Percentiles rank a stretch among this genome's conserved stretches.
Conservation (phyloP, 371 early-diverging fungal genomes). For the Phascolomyces articulosus region DNA sequence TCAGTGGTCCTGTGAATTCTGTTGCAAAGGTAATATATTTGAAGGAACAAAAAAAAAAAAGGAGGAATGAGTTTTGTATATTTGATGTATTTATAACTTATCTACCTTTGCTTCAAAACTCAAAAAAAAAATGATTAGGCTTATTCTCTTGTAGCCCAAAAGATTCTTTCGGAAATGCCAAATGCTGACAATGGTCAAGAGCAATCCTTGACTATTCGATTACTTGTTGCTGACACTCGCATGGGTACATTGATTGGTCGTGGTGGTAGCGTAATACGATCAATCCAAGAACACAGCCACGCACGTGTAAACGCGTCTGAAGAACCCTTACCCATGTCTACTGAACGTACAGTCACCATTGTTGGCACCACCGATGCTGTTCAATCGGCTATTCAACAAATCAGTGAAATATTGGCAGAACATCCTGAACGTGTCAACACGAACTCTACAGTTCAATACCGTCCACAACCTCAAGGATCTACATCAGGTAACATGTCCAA, state of each 20-base stretch:
- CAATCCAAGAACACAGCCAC: constrained; percentile 86
- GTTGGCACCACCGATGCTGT: constrained; percentile 82
- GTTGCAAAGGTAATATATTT: constrained; percentile 71
- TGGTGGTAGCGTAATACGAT: constrained; percentile 84
- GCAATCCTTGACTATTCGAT: constrained; percentile 59
- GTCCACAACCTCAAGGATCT: constrained; percentile 53
- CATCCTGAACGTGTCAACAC: constrained; percentile 56
- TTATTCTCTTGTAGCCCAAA: constrained; percentile 71
- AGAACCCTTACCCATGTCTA: constrained; percentile 72
- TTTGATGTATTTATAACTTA: no score
- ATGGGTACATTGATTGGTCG: constrained; percentile 95
- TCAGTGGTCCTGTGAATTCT: constrained; percentile 71
- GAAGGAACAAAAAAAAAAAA: background rate
- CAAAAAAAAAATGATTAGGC: constrained; percentile 46
- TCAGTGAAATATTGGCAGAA: constrained; percentile 69
- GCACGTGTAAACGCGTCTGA: constrained; percentile 84
- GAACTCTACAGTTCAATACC: constrained; percentile 53
- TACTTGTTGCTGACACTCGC: constrained; percentile 73
- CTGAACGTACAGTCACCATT: constrained; percentile 86
- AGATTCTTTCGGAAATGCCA: constrained; percentile 57
- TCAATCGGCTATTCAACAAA: constrained; percentile 78
- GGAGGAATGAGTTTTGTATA: background rate
- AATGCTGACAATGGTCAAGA: constrained; percentile 39
- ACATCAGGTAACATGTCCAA: constrained; percentile 1
- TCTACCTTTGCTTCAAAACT: no score